Evolutionary conservation across 352 stramenopile genomes (phyloP).

Genomic region (Phytophthora citricola): DNA sequence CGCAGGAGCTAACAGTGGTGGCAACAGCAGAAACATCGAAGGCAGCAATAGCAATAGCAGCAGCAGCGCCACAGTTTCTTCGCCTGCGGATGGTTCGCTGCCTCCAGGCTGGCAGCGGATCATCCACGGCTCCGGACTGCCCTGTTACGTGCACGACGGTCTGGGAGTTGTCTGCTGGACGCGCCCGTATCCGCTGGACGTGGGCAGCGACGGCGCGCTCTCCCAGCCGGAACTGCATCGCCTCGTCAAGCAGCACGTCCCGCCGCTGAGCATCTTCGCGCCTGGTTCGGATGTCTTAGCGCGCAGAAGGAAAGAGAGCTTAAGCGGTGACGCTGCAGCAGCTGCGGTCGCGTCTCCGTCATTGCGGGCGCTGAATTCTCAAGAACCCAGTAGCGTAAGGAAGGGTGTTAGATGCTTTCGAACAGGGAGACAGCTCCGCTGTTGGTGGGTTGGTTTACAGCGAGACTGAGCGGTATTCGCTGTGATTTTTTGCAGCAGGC

Average conservation of each 20-base stretch:
- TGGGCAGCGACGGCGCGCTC: slow-evolving; percentile 30
- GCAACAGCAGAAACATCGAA: slow-evolving; percentile 2
- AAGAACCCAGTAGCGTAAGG: slow-evolving; percentile 42
- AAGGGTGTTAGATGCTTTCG: slow-evolving; percentile 26
- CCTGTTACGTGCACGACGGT: slow-evolving; percentile 71
- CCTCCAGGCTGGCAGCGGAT: slow-evolving; percentile 71
- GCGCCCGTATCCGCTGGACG: slow-evolving; percentile 64
- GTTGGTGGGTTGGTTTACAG: slow-evolving; percentile 8
- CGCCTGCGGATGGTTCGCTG: slow-evolving; percentile 40
- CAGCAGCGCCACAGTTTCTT: slow-evolving; percentile 8
- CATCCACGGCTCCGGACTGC: slow-evolving; percentile 68
- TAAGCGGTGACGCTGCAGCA: background rate
- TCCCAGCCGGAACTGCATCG: slow-evolving; percentile 48
- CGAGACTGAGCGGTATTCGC: background rate
- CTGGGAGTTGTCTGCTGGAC: slow-evolving; percentile 74
- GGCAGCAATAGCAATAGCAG: slow-evolving; percentile 1
- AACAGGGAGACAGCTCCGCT: slow-evolving; percentile 33
- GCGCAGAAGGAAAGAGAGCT: slow-evolving; percentile 5
- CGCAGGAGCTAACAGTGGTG: background rate
- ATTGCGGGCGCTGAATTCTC: slow-evolving; percentile 2
- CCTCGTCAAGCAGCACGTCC: slow-evolving; percentile 65
- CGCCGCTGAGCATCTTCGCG: slow-evolving; percentile 70
- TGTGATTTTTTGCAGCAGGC: slow-evolving; percentile 13
- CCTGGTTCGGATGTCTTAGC: slow-evolving; percentile 23
- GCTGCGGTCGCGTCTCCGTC: slow-evolving; percentile 1